phyloP scores from a whole-genome alignment of 202 grass and related monocot genomes.

The Hordeum pubiflorum region DNA sequence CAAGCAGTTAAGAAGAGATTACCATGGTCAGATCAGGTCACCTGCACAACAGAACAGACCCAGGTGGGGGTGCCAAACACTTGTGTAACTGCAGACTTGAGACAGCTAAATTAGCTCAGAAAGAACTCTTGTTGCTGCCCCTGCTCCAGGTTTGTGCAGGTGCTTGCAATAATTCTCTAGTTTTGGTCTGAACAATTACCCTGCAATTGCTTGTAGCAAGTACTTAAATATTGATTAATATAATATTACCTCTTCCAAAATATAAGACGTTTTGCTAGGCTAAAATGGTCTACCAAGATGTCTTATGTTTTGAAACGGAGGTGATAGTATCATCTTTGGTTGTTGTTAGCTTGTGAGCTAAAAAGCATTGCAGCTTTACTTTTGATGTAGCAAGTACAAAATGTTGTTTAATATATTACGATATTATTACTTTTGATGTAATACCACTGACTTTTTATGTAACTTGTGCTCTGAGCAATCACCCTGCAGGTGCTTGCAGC shows the following conservation, averaged over 20 bases:
- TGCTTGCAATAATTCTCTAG: not conserved
- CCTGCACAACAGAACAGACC: not conserved
- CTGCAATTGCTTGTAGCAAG: not conserved
- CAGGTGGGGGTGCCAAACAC: not conserved
- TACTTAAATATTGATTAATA: not conserved
- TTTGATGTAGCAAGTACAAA: not conserved
- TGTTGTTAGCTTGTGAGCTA: slow-evolving; percentile 7
- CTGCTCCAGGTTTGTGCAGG: not conserved
- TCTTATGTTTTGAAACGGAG: too few species aligned
- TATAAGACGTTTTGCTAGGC: too few species aligned
- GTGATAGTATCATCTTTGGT: not conserved
- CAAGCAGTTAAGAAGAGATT: not conserved
- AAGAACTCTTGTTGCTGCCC: not conserved
- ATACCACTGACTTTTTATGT: too few species aligned
- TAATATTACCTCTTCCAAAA: too few species aligned
- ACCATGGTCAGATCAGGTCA: not conserved
- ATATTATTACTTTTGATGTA: too few species aligned
- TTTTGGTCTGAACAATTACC: not conserved
- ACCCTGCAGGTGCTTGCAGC: not conserved
- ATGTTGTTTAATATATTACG: too few species aligned
- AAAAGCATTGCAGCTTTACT: slow-evolving; percentile 19
- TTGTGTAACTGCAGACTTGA: not conserved
- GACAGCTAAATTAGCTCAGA: slow-evolving; percentile 2
- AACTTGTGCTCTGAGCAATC: not conserved
- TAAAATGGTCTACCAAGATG: too few species aligned